These are phyloP conservation scores for Thielaviopsis ethacetica DNA, from an alignment of 2,329 filamentous ascomycete species.

Conservation along the genomic window DNA sequence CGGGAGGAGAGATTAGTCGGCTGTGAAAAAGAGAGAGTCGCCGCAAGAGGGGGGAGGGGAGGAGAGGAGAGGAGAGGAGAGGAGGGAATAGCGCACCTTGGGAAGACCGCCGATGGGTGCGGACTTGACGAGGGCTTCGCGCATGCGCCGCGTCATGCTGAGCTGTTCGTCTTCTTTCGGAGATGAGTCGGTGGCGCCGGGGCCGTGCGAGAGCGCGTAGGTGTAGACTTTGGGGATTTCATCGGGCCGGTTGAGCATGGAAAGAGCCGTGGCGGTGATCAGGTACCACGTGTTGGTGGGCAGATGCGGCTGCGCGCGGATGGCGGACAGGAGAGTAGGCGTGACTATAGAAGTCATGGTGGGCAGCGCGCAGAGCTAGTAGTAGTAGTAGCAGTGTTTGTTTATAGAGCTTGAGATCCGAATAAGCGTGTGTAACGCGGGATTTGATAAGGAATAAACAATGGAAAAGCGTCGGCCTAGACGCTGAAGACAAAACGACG, in stretches of 20 bases:
- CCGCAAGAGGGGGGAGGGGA: no score
- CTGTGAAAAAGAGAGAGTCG: no score
- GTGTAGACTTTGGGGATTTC: constrained; percentile 29
- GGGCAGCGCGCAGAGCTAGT: no score
- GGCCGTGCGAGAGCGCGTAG: constrained; percentile 23
- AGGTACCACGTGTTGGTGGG: constrained; percentile 33
- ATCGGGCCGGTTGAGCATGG: constrained; percentile 31
- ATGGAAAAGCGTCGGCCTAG: no score
- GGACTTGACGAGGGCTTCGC: constrained; percentile 33
- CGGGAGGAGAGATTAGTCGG: neutral
- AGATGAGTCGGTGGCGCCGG: constrained; percentile 14
- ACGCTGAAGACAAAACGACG: no score
- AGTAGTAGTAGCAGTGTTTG: no score
- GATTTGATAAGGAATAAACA: no score
- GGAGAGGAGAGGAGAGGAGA: no score
- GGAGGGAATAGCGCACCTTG: constrained; percentile 23
- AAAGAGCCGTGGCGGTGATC: constrained; percentile 28
- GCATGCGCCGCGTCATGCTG: constrained; percentile 27
- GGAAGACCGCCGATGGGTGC: constrained; percentile 32
- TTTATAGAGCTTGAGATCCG: no score
- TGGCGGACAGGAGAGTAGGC: constrained; percentile 24
- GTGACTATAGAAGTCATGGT: constrained; percentile 17
- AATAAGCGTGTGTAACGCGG: no score
- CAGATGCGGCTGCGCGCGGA: constrained; percentile 25
- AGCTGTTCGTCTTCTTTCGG: constrained; percentile 23